These are phyloP conservation scores for Spathaspora jeffriesii DNA, from an alignment of 1,139 yeast genomes.

Conservation along the genomic window DNA sequence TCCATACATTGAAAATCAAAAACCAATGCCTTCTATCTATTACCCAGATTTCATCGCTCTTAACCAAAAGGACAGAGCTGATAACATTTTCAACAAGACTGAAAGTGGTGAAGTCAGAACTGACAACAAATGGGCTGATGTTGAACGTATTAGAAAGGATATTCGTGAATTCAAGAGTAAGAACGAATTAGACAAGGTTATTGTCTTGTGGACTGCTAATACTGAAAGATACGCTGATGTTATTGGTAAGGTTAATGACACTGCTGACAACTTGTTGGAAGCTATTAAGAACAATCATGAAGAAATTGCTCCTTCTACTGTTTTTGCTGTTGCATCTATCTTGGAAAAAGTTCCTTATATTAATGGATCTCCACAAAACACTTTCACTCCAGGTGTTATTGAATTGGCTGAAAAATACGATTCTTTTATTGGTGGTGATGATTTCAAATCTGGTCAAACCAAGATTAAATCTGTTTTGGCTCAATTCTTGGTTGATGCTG, in stretches of 20 bases:
- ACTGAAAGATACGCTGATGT: conserved; percentile 92
- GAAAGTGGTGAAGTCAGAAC: conserved; percentile 50
- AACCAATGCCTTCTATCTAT: conserved; percentile 83
- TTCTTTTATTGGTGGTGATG: conserved; percentile 93
- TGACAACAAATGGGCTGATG: conserved; percentile 84
- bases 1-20: conserved; percentile 60
- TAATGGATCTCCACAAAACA: conserved; percentile 97
- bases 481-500: conserved; percentile 95
- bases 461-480: conserved; percentile 94
- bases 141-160: conserved; percentile 82
- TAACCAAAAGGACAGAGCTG: conserved; percentile 90
- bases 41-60: conserved; percentile 98
- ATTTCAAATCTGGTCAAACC: conserved; percentile 96
- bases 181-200: conserved; percentile 80
- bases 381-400: conserved; percentile 93
- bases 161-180: conserved; percentile 75
- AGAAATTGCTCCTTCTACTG: conserved; percentile 88
- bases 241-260: conserved; percentile 81
- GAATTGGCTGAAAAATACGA: conserved; percentile 81
- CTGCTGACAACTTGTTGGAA: conserved; percentile 74
- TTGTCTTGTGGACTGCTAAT: conserved; percentile 96
- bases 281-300: conserved; percentile 77
- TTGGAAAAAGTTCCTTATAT: conserved; percentile 87
- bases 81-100: conserved; percentile 67
- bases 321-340: conserved; percentile 92